Evolutionary conservation across 2,329 filamentous ascomycete species (phyloP), one percentile per base, ranked within the genome.

Genomic region (Lasiodiplodia theobromae): DNA sequence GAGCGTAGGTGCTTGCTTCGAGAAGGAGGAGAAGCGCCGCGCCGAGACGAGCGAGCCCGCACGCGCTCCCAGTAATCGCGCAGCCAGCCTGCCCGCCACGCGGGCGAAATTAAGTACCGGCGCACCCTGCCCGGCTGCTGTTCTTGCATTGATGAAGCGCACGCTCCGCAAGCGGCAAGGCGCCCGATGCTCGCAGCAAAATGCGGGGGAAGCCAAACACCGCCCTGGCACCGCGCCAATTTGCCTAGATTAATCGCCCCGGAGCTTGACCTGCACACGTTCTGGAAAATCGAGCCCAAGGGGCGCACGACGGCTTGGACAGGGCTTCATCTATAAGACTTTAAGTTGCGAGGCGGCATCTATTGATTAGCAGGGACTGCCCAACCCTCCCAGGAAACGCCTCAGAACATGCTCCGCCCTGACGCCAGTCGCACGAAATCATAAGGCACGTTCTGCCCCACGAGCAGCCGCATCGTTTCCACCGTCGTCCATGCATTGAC

Each of bases 361-460:
- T 37, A 37, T 64, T 67, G 66, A 57, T 60, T 67, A 57, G 38
- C 66, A 57, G 44, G 52, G 44, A 62, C 54, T 49, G 51, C 65
- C 53, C 53, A 16, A 44, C 49, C 25, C 16, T 14, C 40, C 23
- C 57, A 23, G 21, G 34, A 38, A 47, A 12, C 44, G n/a, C 58
- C 37, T 60, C 65, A 67, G 56, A 38, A 67, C 65, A 67, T 12
- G 56, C 65, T 85, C 73, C 86, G 80, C 28, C 87, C 88, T 71
- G 85, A 86, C 49, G 92, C 92, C 76, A 96, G 83, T 60, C 92
- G 86, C 52, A 96, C 93, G 82, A 96, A 96, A 80, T 92, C 94
- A 79, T 93, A 95, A 6, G 91, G 92, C 68, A 96, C 92, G 77
- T 96, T 96, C 81, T 96, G 92, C 11, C 93, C 93, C 12, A 95